Evolutionary conservation across 768 basidiomycete genomes (phyloP), one percentile per base, ranked within the genome.

Genomic region (Pleurotus giganteus): DNA sequence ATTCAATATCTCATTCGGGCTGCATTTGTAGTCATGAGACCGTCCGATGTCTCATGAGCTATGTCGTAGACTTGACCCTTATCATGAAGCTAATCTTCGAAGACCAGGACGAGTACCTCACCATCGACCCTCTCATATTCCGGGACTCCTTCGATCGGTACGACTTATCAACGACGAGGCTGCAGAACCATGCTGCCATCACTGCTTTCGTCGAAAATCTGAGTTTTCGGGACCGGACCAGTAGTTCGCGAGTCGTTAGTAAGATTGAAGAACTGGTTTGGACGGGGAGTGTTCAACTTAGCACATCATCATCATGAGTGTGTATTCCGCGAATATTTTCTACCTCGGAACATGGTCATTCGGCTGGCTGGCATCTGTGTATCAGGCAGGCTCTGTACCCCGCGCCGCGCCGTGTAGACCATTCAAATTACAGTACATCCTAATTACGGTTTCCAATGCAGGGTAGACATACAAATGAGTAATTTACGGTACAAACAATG

Each of bases 261-360:
- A 43, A 13, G 37, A 44, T 56, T 44, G 17, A n/a, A 19, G 24
- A 41, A 49, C 24, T 42, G 79, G 39, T 41, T 41, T 41, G 39
- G 39, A 17, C 39, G 39, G 39, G 39, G 7, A 7, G 39, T 7
- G 39, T n/a, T n/a, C n/a, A n/a, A n/a, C n/a, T n/a, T n/a, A n/a
- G n/a, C n/a, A n/a, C n/a, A n/a, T n/a, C n/a, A n/a, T n/a, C n/a
- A n/a, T n/a, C n/a, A n/a, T n/a, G n/a, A n/a, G n/a, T n/a, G n/a
- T n/a, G n/a, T n/a, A n/a, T n/a, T n/a, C n/a, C n/a, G n/a, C n/a
- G n/a, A n/a, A n/a, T n/a, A n/a, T n/a, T n/a, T n/a, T n/a, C n/a
- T n/a, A n/a, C n/a, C n/a, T n/a, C n/a, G n/a, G n/a, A n/a, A n/a
- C n/a, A n/a, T n/a, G n/a, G n/a, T n/a, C n/a, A n/a, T n/a, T n/a